A percentile compares a stretch with the other conserved stretches of the same genome.
Conservation (phyloP, 768 basidiomycete species). For the Termitomyces sp. region DNA sequence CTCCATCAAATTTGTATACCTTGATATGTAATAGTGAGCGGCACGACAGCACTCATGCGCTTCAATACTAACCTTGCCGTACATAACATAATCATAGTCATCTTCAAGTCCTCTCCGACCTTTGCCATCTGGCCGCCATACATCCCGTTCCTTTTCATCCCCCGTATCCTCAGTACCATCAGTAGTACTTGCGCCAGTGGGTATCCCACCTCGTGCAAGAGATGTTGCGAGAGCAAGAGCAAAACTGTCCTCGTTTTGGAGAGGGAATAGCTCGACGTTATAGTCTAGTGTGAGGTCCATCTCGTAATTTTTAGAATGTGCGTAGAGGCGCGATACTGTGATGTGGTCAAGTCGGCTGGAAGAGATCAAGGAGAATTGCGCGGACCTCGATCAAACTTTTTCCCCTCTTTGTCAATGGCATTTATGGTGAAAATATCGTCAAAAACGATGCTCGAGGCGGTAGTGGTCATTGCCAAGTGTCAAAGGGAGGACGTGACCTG, state of each 20-base stretch:
- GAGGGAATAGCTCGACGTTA: conserved; percentile 86
- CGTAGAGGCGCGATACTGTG: conserved; percentile 87
- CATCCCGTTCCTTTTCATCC: conserved; percentile 72
- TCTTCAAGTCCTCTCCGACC: conserved; percentile 81
- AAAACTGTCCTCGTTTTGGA: conserved; percentile 66
- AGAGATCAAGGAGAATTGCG: conserved; percentile 1
- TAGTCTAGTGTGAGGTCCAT: conserved; percentile 95
- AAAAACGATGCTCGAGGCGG: conserved; percentile 78
- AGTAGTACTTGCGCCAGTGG: conserved; percentile 36
- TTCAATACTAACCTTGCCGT: conserved; percentile 73
- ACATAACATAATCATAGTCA: conserved; percentile 99
- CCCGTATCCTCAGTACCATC: conserved; percentile 49
- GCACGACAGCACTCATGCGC: background rate
- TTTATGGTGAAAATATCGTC: conserved; percentile 90
- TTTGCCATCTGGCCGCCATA: conserved; percentile 86
- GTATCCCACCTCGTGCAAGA: conserved; percentile 53
- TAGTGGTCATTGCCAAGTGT: conserved; percentile 42
- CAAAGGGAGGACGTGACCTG: conserved; percentile 5
- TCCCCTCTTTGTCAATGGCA: conserved; percentile 87
- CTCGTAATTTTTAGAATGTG: conserved; percentile 84
- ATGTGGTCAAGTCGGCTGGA: background rate
- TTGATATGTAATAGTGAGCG: conserved; percentile 22
- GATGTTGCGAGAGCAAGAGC: conserved; percentile 86
- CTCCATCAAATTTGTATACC: conserved; percentile 97
- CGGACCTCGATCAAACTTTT: conserved; percentile 96